phyloP scores from a whole-genome alignment of 306 rosid species.

The Cercis canadensis region DNA sequence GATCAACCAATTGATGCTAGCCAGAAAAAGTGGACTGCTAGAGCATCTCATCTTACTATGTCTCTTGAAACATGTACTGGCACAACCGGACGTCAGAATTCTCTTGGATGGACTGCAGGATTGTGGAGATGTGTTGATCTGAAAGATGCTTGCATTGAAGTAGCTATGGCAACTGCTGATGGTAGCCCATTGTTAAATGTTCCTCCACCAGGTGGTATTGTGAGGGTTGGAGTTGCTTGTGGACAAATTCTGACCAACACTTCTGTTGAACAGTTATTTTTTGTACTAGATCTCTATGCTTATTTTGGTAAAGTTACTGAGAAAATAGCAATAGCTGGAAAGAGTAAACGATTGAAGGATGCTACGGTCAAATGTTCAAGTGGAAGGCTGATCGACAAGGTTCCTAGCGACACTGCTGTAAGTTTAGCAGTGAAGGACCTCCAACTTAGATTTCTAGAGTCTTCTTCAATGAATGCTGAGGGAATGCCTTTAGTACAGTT shows the following conservation, averaged over 20 bases:
- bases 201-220: constrained; percentile 95
- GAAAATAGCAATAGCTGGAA: constrained; percentile 69
- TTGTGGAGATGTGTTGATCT: constrained; percentile 93
- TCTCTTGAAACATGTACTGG: constrained; percentile 69
- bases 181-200: constrained; percentile 73
- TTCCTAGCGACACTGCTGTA: constrained; percentile 92
- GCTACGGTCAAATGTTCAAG: constrained; percentile 38
- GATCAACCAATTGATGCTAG: constrained; percentile 90
- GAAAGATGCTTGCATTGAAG: constrained; percentile 78
- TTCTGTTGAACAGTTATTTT: constrained; percentile 87
- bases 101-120: constrained; percentile 60
- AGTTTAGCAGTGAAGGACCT: constrained; percentile 68
- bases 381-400: constrained; percentile 80
- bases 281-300: constrained; percentile 84
- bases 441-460: constrained; percentile 86
- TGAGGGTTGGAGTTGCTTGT: constrained; percentile 88
- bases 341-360: constrained; percentile 56
- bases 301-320: constrained; percentile 86
- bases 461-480: constrained; percentile 67
- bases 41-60: constrained; percentile 74
- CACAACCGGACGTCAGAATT: constrained; percentile 51
- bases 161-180: constrained; percentile 94
- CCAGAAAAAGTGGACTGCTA: constrained; percentile 80
- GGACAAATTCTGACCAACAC: constrained; percentile 81
- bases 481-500: constrained; percentile 90